phyloP scores from a whole-genome alignment of 768 basidiomycete species.

The Lactifluus rugatus region DNA sequence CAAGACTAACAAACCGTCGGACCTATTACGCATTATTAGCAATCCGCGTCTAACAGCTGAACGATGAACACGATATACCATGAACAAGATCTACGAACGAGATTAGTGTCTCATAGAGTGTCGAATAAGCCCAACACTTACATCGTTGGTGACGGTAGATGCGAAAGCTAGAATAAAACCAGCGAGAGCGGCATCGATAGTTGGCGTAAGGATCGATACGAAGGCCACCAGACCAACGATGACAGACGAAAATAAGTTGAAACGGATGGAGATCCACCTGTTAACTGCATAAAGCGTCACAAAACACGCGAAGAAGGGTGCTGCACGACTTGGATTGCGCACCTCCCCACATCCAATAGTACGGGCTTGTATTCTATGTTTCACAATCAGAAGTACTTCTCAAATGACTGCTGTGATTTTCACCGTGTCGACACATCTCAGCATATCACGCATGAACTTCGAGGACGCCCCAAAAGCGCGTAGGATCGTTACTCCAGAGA shows the following conservation, averaged over 20 bases:
- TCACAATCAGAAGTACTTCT: not conserved
- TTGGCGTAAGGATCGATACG: conserved; percentile 55
- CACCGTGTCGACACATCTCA: conserved; percentile 67
- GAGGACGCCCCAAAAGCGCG: conserved; percentile 85
- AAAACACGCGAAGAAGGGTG: not conserved
- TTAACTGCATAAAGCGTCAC: conserved; percentile 45
- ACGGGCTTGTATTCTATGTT: conserved; percentile 52
- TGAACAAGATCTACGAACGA: conserved; percentile 30
- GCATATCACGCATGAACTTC: conserved; percentile 78
- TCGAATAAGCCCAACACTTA: conserved; percentile 25
- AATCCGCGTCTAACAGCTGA: conserved; percentile 2
- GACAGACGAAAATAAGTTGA: conserved; percentile 67
- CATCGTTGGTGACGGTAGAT: conserved; percentile 60
- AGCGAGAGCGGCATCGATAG: conserved; percentile 69
- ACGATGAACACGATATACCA: not conserved
- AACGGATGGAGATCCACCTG: conserved; percentile 83
- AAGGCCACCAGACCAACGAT: conserved; percentile 67
- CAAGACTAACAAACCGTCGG: conserved; percentile 75
- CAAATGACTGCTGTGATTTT: not conserved
- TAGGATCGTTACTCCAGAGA: conserved; percentile 44
- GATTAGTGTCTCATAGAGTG: conserved; percentile 19
- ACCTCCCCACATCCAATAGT: conserved; percentile 92
- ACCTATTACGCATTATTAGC: conserved; percentile 30
- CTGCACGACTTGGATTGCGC: not conserved
- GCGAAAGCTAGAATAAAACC: conserved; percentile 86